Conservation (phyloP, 2,329 filamentous ascomycete species). For the Esteya vermicola region DNA sequence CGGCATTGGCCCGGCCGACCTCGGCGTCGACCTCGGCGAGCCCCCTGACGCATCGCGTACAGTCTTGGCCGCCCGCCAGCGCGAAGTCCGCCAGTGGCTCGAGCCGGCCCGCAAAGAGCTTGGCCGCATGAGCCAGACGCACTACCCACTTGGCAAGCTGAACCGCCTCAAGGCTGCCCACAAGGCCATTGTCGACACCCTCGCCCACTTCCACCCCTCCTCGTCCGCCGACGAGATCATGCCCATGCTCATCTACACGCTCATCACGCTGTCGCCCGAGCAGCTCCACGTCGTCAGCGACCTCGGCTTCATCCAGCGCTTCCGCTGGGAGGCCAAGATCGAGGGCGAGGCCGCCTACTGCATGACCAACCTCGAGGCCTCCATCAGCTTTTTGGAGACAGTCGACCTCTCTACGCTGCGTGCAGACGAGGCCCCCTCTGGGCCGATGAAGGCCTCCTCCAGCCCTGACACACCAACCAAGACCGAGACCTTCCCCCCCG, state of each 20-base stretch:
- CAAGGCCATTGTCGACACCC: conserved; percentile 84
- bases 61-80: conserved; percentile 41
- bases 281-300: conserved; percentile 86
- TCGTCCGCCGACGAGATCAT: conserved; percentile 96
- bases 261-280: conserved; percentile 81
- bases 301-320: conserved; percentile 84
- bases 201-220: conserved; percentile 52
- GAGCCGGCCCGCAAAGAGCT: conserved; percentile 58
- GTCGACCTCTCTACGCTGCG: conserved; percentile 84
- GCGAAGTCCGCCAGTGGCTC: conserved; percentile 60
- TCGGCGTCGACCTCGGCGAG: conserved; percentile 61
- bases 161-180: conserved; percentile 79
- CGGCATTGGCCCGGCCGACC: conserved; percentile 73
- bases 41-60: conserved; percentile 35
- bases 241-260: conserved; percentile 88
- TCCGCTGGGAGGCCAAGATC: conserved; percentile 72
- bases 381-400: conserved; percentile 86
- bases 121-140: conserved; percentile 69
- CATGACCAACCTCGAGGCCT: conserved; percentile 87
- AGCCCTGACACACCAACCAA: conserved; percentile 27
- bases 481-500: conserved; percentile 40
- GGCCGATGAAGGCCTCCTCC: conserved; percentile 42
- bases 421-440: conserved; percentile 60
- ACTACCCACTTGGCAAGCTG: conserved; percentile 82
- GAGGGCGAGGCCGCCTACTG: conserved; percentile 94